Evolutionary conservation across 768 basidiomycete species (phyloP).

Genomic region (Tulasnella sp.): DNA sequence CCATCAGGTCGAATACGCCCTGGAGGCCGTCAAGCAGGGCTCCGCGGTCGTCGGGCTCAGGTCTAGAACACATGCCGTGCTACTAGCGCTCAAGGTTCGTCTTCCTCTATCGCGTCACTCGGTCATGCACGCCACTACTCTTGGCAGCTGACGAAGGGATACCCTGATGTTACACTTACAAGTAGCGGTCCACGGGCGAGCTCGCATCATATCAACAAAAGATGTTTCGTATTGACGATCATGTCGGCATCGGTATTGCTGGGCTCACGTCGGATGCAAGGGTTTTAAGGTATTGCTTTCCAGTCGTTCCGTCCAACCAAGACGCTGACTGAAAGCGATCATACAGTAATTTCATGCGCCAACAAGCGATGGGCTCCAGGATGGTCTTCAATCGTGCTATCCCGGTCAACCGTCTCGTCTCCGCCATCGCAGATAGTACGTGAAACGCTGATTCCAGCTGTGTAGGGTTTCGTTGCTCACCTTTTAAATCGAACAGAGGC

Average conservation of each 20-base stretch:
- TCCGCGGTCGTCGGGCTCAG: slow-evolving; percentile 96
- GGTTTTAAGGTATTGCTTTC: slow-evolving; percentile 65
- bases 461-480: neutral
- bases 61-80: slow-evolving; percentile 87
- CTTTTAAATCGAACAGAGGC: slow-evolving; percentile 54
- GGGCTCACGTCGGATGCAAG: slow-evolving; percentile 98
- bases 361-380: slow-evolving; percentile 89
- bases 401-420: slow-evolving; percentile 88
- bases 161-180: neutral
- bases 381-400: slow-evolving; percentile 95
- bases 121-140: no score
- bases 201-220: slow-evolving; percentile 99
- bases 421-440: slow-evolving; percentile 89
- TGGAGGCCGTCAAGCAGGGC: slow-evolving; percentile 99
- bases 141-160: neutral
- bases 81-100: slow-evolving; percentile 83
- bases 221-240: slow-evolving; percentile 99
- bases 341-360: slow-evolving; percentile 93
- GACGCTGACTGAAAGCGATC: neutral
- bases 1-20: slow-evolving; percentile 96
- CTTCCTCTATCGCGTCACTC: neutral
- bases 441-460: neutral
- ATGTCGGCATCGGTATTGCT: slow-evolving; percentile 98
- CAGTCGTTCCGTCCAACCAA: neutral
- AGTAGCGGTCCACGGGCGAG: slow-evolving; percentile 93